Evolutionary conservation across 2,329 filamentous ascomycete species (phyloP).

Genomic region (Daldinia sp.): DNA sequence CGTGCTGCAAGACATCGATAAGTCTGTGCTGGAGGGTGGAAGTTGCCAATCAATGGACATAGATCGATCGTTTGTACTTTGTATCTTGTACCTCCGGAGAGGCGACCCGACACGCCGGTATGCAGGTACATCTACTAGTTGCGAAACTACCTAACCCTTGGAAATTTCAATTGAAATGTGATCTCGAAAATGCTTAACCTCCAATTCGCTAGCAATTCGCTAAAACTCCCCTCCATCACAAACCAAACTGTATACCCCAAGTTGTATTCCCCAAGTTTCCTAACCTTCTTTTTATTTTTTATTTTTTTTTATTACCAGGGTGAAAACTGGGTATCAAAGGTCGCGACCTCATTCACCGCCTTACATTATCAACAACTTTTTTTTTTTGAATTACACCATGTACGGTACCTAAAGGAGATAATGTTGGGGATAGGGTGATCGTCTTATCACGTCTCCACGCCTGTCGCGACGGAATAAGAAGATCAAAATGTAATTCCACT

Average conservation of each 20-base stretch:
- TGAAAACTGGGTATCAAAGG: background rate
- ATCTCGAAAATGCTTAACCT: slow-evolving; percentile 20
- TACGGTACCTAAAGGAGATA: background rate
- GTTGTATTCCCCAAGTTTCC: slow-evolving; percentile 1
- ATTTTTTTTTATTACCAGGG: background rate
- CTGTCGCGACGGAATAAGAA: slow-evolving; percentile 11
- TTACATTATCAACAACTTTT: slow-evolving; percentile 3
- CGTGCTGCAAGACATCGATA: slow-evolving; percentile 46
- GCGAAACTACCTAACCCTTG: slow-evolving; percentile 20
- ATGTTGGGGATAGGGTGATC: slow-evolving; percentile 4
- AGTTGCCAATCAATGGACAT: slow-evolving; percentile 35
- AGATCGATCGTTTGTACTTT: slow-evolving; percentile 21
- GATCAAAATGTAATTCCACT: slow-evolving; percentile 14
- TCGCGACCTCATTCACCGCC: slow-evolving; percentile 1
- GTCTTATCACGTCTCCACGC: slow-evolving; percentile 1
- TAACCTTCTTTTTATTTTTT: background rate
- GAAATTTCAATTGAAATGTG: slow-evolving; percentile 31
- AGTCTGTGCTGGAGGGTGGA: slow-evolving; percentile 30
- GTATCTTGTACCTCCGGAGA: slow-evolving; percentile 46
- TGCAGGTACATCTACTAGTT: slow-evolving; percentile 51
- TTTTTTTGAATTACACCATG: background rate
- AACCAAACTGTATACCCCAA: background rate
- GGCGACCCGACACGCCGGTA: slow-evolving; percentile 51
- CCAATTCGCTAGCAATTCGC: background rate
- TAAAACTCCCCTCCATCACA: background rate